A percentile compares a stretch with the other conserved stretches of the same genome.
Evolutionary conservation across 148 eudicot genomes (phyloP).

Genomic region (Amaranthus hypochondriacus): DNA sequence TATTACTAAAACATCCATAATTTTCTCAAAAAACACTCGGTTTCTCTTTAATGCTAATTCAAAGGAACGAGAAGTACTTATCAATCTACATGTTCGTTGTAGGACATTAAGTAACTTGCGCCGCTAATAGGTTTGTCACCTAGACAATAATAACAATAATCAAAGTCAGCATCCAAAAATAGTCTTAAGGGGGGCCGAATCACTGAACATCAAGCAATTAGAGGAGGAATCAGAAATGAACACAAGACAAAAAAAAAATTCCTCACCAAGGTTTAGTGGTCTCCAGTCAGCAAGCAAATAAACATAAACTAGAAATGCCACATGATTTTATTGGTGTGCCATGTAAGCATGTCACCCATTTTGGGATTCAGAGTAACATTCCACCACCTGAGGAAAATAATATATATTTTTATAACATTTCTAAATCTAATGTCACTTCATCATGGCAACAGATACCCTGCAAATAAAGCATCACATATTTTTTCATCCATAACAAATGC

Average conservation of each 20-base stretch:
- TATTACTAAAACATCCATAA: too few species aligned
- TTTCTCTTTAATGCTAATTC: too few species aligned
- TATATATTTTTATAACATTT: not conserved
- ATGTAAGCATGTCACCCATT: not conserved
- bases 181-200: constrained; percentile 10
- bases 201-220: constrained; percentile 7
- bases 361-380: constrained; percentile 5
- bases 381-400: constrained; percentile 3
- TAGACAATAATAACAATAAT: constrained; percentile 8
- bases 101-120: constrained; percentile 3
- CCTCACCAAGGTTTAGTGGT: constrained; percentile 20
- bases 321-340: constrained; percentile 5
- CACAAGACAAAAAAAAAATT: not conserved
- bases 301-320: constrained; percentile 4
- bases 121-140: constrained; percentile 9
- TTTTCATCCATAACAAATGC: constrained; percentile 35
- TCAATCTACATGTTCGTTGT: not conserved
- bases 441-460: constrained; percentile 34
- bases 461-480: constrained; percentile 51
- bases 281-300: constrained; percentile 23
- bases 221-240: not conserved
- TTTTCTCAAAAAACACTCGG: too few species aligned
- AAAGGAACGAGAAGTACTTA: too few species aligned
- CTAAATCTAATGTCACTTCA: too few species aligned
- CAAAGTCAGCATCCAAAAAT: not conserved